A percentile compares a stretch with the other conserved stretches of the same genome.
Conservation (phyloP, 805 yeast species). For the Debaryomyces castellii region DNA sequence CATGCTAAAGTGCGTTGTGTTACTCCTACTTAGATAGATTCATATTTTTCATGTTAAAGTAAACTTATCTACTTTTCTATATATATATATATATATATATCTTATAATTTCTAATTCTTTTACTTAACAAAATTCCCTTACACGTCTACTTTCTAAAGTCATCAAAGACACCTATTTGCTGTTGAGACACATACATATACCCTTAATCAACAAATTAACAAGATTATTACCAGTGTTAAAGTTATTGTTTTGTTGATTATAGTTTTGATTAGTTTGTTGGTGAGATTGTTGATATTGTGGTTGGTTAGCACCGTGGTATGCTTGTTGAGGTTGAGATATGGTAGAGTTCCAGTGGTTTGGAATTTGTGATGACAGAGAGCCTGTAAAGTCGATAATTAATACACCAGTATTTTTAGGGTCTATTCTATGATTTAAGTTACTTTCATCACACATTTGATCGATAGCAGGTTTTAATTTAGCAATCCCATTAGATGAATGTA, state of each 20-base stretch:
- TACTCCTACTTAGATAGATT: neutral
- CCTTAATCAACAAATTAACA: constrained; percentile 29
- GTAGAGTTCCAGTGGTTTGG: constrained; percentile 32
- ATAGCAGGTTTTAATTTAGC: constrained; percentile 91
- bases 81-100: too few relatives aligned
- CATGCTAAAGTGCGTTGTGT: constrained; percentile 48
- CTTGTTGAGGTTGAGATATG: constrained; percentile 13
- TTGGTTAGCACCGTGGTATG: constrained; percentile 20
- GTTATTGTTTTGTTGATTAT: constrained; percentile 19
- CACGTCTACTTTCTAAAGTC: neutral
- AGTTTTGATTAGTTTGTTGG: constrained; percentile 17
- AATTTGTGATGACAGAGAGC: constrained; percentile 23
- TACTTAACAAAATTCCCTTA: neutral
- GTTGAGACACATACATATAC: constrained; percentile 33
- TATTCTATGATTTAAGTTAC: constrained; percentile 56
- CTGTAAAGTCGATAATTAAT: constrained; percentile 59
- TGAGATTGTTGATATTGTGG: constrained; percentile 23
- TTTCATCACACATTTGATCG: constrained; percentile 70
- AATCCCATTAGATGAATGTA: constrained; percentile 77
- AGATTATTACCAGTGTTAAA: constrained; percentile 26
- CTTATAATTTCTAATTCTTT: neutral
- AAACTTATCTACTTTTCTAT: neutral
- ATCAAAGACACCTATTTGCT: constrained; percentile 4
- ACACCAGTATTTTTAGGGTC: constrained; percentile 82
- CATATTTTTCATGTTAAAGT: neutral